Conservation (phyloP, 345 rosid species). For the Eucalyptus fibrosa region DNA sequence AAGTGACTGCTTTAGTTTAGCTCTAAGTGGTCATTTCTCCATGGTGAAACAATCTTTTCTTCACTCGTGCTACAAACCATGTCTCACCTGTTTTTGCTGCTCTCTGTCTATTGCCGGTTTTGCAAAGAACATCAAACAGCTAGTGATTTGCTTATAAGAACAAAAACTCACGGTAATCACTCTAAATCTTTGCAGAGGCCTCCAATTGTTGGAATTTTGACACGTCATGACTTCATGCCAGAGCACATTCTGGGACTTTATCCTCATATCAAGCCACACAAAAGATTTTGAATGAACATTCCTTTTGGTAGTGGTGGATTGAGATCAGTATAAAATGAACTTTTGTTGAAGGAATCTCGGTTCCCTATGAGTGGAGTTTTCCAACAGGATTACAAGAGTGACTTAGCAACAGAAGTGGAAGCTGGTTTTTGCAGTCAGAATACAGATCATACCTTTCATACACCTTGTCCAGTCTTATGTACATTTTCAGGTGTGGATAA, state of each 20-base stretch:
- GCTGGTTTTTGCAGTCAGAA: background rate
- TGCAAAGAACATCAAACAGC: background rate
- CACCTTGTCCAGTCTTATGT: background rate
- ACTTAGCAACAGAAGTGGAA: background rate
- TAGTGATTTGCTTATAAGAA: background rate
- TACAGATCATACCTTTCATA: background rate
- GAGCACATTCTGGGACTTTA: conserved; percentile 44
- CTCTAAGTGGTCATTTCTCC: background rate
- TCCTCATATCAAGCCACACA: conserved; percentile 18
- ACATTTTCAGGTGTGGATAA: background rate
- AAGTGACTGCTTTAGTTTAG: background rate
- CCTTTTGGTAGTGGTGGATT: background rate
- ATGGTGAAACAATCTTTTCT: background rate
- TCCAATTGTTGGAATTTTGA: conserved; percentile 49
- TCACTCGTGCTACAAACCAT: background rate
- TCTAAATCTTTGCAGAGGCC: conserved; percentile 32
- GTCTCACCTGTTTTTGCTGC: background rate
- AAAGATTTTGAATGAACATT: background rate
- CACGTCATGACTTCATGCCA: conserved; percentile 55
- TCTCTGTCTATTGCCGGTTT: background rate
- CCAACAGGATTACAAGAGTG: background rate
- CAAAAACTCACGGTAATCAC: background rate
- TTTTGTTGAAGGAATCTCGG: background rate
- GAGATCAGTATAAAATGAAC: background rate
- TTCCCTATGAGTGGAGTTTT: background rate